Evolutionary conservation across 495 filamentous ascomycete species (phyloP).

Genomic region (Annulohypoxylon bovei): DNA sequence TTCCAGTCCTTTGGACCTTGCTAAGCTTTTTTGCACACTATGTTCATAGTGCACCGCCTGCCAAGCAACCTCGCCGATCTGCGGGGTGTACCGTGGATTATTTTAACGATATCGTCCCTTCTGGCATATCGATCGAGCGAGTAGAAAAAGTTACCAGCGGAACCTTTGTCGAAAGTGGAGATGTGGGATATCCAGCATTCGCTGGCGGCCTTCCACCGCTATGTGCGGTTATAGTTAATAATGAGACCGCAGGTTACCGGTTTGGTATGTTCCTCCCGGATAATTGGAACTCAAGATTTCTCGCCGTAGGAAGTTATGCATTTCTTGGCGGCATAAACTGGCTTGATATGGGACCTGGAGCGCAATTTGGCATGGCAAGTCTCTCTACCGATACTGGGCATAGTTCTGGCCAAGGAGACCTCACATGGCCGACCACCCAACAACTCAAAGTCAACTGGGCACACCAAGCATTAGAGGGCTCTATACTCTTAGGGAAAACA

Average conservation of each 20-base stretch:
- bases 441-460: slow-evolving; percentile 52
- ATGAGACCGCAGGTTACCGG: slow-evolving; percentile 57
- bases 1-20: slow-evolving; percentile 14
- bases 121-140: slow-evolving; percentile 30
- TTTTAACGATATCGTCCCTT: slow-evolving; percentile 33
- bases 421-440: slow-evolving; percentile 60
- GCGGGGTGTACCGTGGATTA: slow-evolving; percentile 31
- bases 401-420: slow-evolving; percentile 51
- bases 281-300: slow-evolving; percentile 57
- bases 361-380: slow-evolving; percentile 60
- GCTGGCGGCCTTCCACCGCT: slow-evolving; percentile 55
- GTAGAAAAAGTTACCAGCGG: slow-evolving; percentile 42
- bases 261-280: slow-evolving; percentile 65
- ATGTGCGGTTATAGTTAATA: slow-evolving; percentile 61
- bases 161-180: slow-evolving; percentile 37
- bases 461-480: slow-evolving; percentile 57
- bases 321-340: slow-evolving; percentile 63
- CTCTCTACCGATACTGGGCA: slow-evolving; percentile 68
- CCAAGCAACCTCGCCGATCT: slow-evolving; percentile 36
- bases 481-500: slow-evolving; percentile 49
- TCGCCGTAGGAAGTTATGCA: slow-evolving; percentile 56
- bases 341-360: slow-evolving; percentile 59
- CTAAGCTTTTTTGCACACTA: slow-evolving; percentile 28
- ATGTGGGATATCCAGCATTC: slow-evolving; percentile 55
- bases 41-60: slow-evolving; percentile 23